Base-by-base conservation (phyloP, 345 rosid species). In the Populus alba region DNA sequence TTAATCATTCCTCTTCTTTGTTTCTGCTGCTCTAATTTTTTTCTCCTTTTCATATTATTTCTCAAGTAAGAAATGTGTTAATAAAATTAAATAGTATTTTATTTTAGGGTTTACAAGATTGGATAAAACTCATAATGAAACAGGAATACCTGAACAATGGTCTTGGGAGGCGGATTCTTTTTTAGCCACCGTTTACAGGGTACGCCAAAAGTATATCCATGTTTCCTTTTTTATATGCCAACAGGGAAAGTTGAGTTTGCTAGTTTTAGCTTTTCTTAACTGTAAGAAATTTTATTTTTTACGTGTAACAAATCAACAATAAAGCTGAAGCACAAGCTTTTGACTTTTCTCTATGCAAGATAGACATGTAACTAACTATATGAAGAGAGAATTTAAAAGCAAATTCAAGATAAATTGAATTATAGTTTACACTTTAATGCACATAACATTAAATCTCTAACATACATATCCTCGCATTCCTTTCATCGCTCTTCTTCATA, bases 401-500 rank as follows among this genome's bases (percentile, higher is more conserved):
- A 73, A 18, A 27, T 73, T 23, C 15, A 71, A 38, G 35, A 71
- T 38, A 49, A 71, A 71, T 12, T 71, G 62, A 71, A 71, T 49
- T 2, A 9, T 20, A 51, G 37, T 38, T 37, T 12, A 63, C 45
- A 57, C 47, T 27, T 25, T 27, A 4, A 27, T 59, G 20, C 47
- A 49, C 7, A 78, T 63, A 10, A 78, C 29, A 38, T 66, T 53
- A 5, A 53, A 66, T 45, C 43, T 70, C 45, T 61, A 66, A 71
- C 53, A 5, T 22, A 47, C 39, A 71, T 2, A 6, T 33, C 9
- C 13, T 37, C 8, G 12, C 27, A 31, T 73, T 61, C 12, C 16
- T 74, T 39, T 68, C 74, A 69, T 71, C 71, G 27, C 55, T 78
- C 76, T 23, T 74, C 79, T 67, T 74, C 78, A 18, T 71, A 71